Evolutionary conservation across 495 filamentous ascomycete species (phyloP).

Genomic region (Penicillium egyptiacum): DNA sequence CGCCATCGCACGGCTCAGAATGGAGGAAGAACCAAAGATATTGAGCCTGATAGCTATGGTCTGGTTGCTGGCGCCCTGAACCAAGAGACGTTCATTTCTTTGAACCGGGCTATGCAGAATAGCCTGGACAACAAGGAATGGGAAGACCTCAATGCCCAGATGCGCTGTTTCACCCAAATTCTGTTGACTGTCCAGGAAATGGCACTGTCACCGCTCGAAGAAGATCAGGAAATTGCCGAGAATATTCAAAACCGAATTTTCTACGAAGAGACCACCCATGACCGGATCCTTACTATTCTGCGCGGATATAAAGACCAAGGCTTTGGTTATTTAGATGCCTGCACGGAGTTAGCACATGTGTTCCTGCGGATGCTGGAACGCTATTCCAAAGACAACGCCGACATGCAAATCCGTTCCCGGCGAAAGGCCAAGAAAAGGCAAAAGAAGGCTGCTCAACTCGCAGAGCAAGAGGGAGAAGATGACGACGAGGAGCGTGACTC

Average conservation of each 20-base stretch:
- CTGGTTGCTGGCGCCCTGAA: constrained; percentile 86
- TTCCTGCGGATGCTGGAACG: constrained; percentile 89
- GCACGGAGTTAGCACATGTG: constrained; percentile 86
- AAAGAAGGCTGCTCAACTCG: constrained; percentile 50
- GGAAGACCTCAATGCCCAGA: constrained; percentile 80
- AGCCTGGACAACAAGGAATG: constrained; percentile 79
- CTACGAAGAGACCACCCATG: constrained; percentile 94
- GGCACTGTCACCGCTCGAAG: constrained; percentile 77
- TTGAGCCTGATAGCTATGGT: constrained; percentile 75
- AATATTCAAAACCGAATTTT: constrained; percentile 97
- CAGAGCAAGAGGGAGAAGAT: constrained; percentile 32
- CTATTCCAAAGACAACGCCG: constrained; percentile 91
- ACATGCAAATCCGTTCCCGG: constrained; percentile 85
- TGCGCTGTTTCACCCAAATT: constrained; percentile 78
- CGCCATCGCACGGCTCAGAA: constrained; percentile 34
- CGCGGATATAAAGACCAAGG: constrained; percentile 88
- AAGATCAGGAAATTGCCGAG: constrained; percentile 96
- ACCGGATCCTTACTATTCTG: constrained; percentile 74
- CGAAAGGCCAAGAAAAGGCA: constrained; percentile 67
- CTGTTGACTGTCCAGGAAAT: constrained; percentile 95
- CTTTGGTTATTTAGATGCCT: constrained; percentile 89
- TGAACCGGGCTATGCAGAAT: constrained; percentile 80
- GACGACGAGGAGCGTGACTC: constrained; percentile 60
- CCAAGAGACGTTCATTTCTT: constrained; percentile 85
- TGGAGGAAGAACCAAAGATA: constrained; percentile 39